A percentile compares a stretch with the other conserved stretches of the same genome.
These are phyloP conservation scores for Groenewaldozyma tartarivorans DNA, from an alignment of 805 yeast genomes.

Conservation along the genomic window DNA sequence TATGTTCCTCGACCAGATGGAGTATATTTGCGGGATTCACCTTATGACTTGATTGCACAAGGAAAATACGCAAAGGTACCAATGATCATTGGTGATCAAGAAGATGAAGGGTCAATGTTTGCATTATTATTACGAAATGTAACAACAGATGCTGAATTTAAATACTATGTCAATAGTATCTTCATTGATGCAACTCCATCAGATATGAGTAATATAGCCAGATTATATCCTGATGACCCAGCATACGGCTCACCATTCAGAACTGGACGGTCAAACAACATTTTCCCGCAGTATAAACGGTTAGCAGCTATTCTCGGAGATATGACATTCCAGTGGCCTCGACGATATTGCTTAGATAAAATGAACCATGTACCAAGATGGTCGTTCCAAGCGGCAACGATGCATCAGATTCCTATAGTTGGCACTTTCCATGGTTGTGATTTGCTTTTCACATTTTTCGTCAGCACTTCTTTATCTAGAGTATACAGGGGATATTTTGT, in stretches of 20 bases:
- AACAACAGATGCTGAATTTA: slow-evolving; percentile 5
- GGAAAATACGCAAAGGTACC: slow-evolving; percentile 13
- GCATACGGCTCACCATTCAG: slow-evolving; percentile 12
- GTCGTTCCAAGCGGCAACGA: slow-evolving; percentile 4
- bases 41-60: slow-evolving; percentile 4
- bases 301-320: slow-evolving; percentile 12
- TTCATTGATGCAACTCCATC: background rate
- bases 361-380: slow-evolving; percentile 5
- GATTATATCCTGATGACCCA: slow-evolving; percentile 12
- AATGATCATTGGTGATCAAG: slow-evolving; percentile 10
- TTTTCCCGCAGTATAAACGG: slow-evolving; percentile 12
- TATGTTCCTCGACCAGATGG: slow-evolving; percentile 14
- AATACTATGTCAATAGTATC: slow-evolving; percentile 1
- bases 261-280: slow-evolving; percentile 8
- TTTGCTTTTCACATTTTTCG: slow-evolving; percentile 1
- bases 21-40: slow-evolving; percentile 3
- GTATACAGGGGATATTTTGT: slow-evolving; percentile 11
- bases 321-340: slow-evolving; percentile 12
- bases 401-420: slow-evolving; percentile 6
- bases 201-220: background rate
- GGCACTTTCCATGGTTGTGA: slow-evolving; percentile 13
- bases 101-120: slow-evolving; percentile 17
- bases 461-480: background rate
- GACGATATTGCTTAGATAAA: slow-evolving; percentile 9
- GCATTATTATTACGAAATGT: slow-evolving; percentile 5